Base-by-base conservation (phyloP, 768 basidiomycete species). In the Galerina marginata region DNA sequence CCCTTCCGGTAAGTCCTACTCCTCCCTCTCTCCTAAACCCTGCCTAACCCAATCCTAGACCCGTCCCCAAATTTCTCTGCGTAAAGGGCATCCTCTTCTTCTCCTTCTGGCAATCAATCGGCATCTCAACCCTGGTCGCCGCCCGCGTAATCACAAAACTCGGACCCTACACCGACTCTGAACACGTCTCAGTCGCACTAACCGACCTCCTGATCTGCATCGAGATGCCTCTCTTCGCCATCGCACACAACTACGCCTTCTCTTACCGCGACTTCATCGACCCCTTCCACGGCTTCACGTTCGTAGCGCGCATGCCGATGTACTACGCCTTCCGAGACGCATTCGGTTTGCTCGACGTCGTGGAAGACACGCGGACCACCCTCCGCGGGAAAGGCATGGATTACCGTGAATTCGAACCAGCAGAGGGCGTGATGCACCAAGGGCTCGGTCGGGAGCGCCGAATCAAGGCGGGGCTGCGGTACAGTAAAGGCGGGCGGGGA, bases 61-160 rank as follows among this genome's bases (percentile, higher is more conserved):
- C 95, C 0, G 86, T 96, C 65, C 95, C 97, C 2, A 99, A 99
- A 74, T 99, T 99, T 75, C 87, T 99, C 26, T 99, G 95, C 71
- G 95, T 99, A 66, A 99, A 99, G 72, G 96, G 96, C 46, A 95
- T 99, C 65, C 82, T 99, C 20, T 98, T 98, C 82, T 96, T 97
- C 75, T 95, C 93, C 2, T 99, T 99, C 79, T 99, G 97, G 97
- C 97, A 99, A 72, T 87, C 91, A 20, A 84, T 96, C 51, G 85
- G 69, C 47, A 85, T 99, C 51, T 95, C 95, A 33, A 84, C 92
- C 67, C 83, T 98, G n/a, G 96, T 96, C 48, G 91, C 94, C 2
- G 81, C 90, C 0, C 84, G 89, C 9, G 83, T 80, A 51, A 92
- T 99, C 71, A 87, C 79, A 38, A 83, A 81, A 51, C 84, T 97